Conservation (phyloP, 2,329 filamentous ascomycete genomes). For the Pseudogymnoascus destructans region DNA sequence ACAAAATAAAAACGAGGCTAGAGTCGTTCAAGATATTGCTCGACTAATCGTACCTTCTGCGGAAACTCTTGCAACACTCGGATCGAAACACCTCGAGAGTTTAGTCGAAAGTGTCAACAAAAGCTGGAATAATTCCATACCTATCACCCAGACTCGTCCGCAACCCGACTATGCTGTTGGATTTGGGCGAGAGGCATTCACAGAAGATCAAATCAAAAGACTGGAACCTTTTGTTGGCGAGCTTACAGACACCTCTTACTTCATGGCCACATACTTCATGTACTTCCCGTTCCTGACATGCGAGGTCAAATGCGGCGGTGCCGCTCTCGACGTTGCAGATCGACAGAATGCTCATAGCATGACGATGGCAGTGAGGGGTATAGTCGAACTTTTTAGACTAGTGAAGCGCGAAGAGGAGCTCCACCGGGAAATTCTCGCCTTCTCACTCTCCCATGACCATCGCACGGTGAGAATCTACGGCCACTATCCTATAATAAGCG, state of each 20-base stretch:
- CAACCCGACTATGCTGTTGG: too few relatives aligned
- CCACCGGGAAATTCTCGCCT: too few relatives aligned
- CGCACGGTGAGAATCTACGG: too few relatives aligned
- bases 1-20: slow-evolving; percentile 27
- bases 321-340: slow-evolving; percentile 28
- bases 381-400: slow-evolving; percentile 12
- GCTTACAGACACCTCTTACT: slow-evolving; percentile 31
- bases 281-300: slow-evolving; percentile 38
- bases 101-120: slow-evolving; percentile 32
- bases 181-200: too few relatives aligned
- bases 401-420: too few relatives aligned
- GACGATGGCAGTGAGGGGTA: slow-evolving; percentile 29
- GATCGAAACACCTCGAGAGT: slow-evolving; percentile 23
- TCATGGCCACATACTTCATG: slow-evolving; percentile 34
- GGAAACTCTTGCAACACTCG: slow-evolving; percentile 27
- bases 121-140: slow-evolving; percentile 30
- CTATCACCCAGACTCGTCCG: slow-evolving; percentile 26
- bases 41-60: slow-evolving; percentile 30
- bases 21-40: slow-evolving; percentile 29
- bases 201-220: too few relatives aligned
- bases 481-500: too few relatives aligned
- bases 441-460: too few relatives aligned
- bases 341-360: slow-evolving; percentile 32
- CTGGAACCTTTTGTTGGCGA: too few relatives aligned
- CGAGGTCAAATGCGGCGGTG: slow-evolving; percentile 34